Percentiles rank a stretch among this genome's conserved stretches.
These are phyloP conservation scores for Boletus pseudopeckii DNA, from an alignment of 768 basidiomycete species.

Conservation along the genomic window DNA sequence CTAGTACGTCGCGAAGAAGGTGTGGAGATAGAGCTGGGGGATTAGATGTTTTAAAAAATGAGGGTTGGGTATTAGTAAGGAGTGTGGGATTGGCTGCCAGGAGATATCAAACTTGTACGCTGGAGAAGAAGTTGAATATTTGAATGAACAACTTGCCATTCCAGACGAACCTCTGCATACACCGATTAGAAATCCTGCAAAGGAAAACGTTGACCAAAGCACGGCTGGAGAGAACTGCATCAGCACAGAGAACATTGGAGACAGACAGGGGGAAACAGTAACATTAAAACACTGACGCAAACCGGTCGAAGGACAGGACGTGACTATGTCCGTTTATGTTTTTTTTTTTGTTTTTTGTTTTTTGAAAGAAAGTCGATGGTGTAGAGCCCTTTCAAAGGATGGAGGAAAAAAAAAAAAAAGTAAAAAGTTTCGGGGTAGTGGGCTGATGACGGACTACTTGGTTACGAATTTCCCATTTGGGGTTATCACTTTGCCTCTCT, in stretches of 20 bases:
- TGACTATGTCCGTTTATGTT: neutral
- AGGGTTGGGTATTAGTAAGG: slow-evolving; percentile 7
- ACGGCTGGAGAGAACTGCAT: neutral
- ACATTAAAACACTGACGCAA: neutral
- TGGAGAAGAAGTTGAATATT: neutral
- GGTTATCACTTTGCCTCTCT: neutral
- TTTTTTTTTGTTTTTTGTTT: neutral
- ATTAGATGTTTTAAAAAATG: neutral
- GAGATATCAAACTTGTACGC: slow-evolving; percentile 3
- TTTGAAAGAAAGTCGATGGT: neutral
- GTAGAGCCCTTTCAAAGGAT: neutral
- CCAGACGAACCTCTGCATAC: slow-evolving; percentile 18
- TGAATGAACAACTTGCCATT: neutral
- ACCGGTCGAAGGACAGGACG: neutral
- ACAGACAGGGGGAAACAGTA: too few relatives aligned
- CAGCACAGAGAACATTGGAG: neutral
- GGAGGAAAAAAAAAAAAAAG: neutral
- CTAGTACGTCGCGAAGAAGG: neutral
- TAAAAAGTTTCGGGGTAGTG: too few relatives aligned
- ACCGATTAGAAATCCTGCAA: neutral
- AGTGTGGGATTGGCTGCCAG: slow-evolving; percentile 9
- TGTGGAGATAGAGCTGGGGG: neutral
- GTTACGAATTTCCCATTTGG: neutral
- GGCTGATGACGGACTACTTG: too few relatives aligned
- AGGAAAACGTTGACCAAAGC: neutral